These are phyloP conservation scores for Tetrapisispora namnaoensis DNA, from an alignment of 805 yeast species.

Conservation along the genomic window DNA sequence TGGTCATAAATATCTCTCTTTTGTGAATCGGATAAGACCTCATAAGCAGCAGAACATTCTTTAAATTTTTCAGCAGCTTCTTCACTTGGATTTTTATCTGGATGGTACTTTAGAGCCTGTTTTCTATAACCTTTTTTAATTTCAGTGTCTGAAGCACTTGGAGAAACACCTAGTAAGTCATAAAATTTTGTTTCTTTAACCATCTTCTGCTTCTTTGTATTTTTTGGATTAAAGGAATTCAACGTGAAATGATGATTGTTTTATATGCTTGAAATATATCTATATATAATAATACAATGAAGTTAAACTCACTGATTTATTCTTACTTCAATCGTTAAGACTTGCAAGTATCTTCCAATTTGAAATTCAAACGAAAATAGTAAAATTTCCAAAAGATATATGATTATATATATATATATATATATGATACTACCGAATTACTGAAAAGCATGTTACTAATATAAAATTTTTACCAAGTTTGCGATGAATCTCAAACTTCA, in stretches of 20 bases:
- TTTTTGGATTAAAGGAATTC: constrained; percentile 5
- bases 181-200: constrained; percentile 73
- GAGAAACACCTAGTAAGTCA: constrained; percentile 62
- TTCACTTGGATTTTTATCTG: constrained; percentile 66
- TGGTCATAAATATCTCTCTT: constrained; percentile 85
- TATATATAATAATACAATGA: too few relatives aligned
- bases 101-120: constrained; percentile 72
- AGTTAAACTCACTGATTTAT: too few relatives aligned
- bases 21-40: constrained; percentile 74
- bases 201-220: constrained; percentile 36
- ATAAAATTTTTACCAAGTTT: too few relatives aligned
- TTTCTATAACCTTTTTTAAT: constrained; percentile 77
- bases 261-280: neutral
- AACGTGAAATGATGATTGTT: constrained; percentile 4
- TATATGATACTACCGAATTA: too few relatives aligned
- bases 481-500: neutral
- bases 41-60: constrained; percentile 81
- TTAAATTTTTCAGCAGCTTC: constrained; percentile 95
- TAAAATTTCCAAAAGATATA: too few relatives aligned
- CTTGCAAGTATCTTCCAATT: too few relatives aligned
- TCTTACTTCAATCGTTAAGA: too few relatives aligned
- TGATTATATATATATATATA: too few relatives aligned
- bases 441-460: neutral
- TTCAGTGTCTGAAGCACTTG: constrained; percentile 58
- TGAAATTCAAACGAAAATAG: neutral